A percentile compares a stretch with the other conserved stretches of the same genome.
Evolutionary conservation across 108 stramenopile genomes (phyloP).

Genomic region (Chaetoceros muelleri): DNA sequence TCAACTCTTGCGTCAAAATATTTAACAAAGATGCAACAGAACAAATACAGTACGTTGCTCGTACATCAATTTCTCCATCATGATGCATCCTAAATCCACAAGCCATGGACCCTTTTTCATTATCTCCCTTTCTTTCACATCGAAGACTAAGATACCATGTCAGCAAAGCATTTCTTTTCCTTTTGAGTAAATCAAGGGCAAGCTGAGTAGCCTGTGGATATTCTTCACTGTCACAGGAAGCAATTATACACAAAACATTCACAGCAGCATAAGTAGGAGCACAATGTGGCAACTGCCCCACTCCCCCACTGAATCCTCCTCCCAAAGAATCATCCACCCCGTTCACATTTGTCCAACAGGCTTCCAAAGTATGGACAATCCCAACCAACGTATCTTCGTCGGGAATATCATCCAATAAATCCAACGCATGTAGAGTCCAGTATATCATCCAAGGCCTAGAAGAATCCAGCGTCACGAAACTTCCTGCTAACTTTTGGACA

Average conservation of each 20-base stretch:
- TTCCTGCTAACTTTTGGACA: slow-evolving; percentile 7
- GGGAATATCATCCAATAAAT: slow-evolving; percentile 67
- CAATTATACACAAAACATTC: slow-evolving; percentile 54
- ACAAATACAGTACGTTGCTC: slow-evolving; percentile 88
- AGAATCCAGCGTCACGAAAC: slow-evolving; percentile 86
- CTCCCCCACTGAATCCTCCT: slow-evolving; percentile 96
- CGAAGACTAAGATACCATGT: slow-evolving; percentile 55
- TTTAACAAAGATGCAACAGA: slow-evolving; percentile 62
- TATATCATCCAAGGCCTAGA: slow-evolving; percentile 95
- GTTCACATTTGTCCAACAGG: slow-evolving; percentile 35
- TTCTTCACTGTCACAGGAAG: slow-evolving; percentile 10
- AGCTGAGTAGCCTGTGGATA: not conserved
- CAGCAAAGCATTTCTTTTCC: slow-evolving; percentile 40
- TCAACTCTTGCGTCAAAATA: slow-evolving; percentile 34
- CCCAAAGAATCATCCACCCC: slow-evolving; percentile 43
- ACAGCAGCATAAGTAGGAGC: slow-evolving; percentile 95
- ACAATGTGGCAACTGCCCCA: slow-evolving; percentile 83
- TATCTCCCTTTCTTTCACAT: slow-evolving; percentile 8
- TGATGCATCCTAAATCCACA: slow-evolving; percentile 89
- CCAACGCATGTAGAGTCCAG: slow-evolving; percentile 90
- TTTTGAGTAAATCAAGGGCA: slow-evolving; percentile 24
- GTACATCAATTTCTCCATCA: slow-evolving; percentile 95
- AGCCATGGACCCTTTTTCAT: slow-evolving; percentile 16
- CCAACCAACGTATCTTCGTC: slow-evolving; percentile 8
- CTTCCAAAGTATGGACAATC: slow-evolving; percentile 31